Percentiles rank a stretch among this genome's conserved stretches.
Conservation (phyloP, 257 asterid genomes). For the Cruciata laevipes region DNA sequence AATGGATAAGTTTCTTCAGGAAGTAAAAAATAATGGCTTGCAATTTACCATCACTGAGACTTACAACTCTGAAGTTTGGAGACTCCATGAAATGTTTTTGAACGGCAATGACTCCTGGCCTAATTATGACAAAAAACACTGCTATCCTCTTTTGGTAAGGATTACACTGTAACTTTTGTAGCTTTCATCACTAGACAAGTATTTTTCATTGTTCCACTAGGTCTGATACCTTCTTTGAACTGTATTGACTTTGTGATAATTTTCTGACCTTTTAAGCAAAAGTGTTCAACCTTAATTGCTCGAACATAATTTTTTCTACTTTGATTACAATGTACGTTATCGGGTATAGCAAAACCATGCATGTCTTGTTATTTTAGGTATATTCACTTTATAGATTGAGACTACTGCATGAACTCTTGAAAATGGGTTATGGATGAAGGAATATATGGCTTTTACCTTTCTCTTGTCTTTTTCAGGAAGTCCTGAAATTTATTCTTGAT, state of each 20-base stretch:
- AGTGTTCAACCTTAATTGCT: neutral
- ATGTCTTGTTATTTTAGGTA: neutral
- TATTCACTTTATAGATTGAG: neutral
- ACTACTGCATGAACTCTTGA: neutral
- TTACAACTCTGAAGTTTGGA: slow-evolving; percentile 59
- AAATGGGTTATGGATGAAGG: neutral
- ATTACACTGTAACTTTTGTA: slow-evolving; percentile 33
- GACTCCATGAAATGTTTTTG: slow-evolving; percentile 39
- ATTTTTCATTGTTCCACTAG: neutral
- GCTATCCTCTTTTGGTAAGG: slow-evolving; percentile 74
- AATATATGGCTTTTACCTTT: neutral
- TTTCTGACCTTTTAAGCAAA: neutral
- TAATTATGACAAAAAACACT: slow-evolving; percentile 76
- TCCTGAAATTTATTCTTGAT: neutral
- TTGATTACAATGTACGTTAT: neutral
- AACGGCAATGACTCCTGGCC: slow-evolving; percentile 71
- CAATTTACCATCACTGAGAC: slow-evolving; percentile 48
- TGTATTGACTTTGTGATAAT: neutral
- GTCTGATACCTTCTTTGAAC: neutral
- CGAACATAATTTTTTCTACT: neutral
- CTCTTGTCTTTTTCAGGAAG: neutral
- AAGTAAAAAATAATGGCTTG: slow-evolving; percentile 48
- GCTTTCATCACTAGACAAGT: slow-evolving; percentile 9
- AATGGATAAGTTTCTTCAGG: slow-evolving; percentile 61
- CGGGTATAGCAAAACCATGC: neutral